These are phyloP conservation scores for Suillus occidentalis DNA, from an alignment of 768 basidiomycete species.

Conservation along the genomic window DNA sequence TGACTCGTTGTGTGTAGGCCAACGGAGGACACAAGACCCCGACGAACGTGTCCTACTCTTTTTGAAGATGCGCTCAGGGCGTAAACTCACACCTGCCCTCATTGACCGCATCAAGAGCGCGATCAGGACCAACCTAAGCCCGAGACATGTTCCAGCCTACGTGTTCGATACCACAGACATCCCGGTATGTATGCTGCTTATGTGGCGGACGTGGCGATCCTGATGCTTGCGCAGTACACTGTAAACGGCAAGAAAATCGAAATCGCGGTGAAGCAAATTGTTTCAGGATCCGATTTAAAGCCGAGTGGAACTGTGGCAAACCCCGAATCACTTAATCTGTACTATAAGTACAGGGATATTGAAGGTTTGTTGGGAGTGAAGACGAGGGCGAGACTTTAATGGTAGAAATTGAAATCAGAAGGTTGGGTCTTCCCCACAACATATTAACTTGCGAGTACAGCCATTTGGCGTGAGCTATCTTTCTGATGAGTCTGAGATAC, in stretches of 20 bases:
- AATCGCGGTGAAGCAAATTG: constrained; percentile 75
- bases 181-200: constrained; percentile 48
- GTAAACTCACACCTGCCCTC: constrained; percentile 43
- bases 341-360: constrained; percentile 61
- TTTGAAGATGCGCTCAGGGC: constrained; percentile 59
- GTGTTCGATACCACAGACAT: constrained; percentile 67
- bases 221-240: constrained; percentile 51
- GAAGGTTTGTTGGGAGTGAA: constrained; percentile 29
- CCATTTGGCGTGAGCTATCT: not conserved
- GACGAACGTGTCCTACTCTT: constrained; percentile 80
- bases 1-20: constrained; percentile 75
- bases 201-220: not conserved
- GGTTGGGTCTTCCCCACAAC: not conserved
- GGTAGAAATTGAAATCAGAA: not conserved
- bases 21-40: constrained; percentile 56
- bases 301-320: constrained; percentile 79
- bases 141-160: constrained; percentile 73
- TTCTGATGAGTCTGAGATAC: not conserved
- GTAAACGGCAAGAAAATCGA: constrained; percentile 80
- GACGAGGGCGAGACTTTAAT: constrained; percentile 19
- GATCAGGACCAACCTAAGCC: constrained; percentile 60
- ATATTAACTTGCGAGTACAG: not conserved
- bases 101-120: constrained; percentile 50
- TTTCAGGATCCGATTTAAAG: constrained; percentile 62
- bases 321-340: constrained; percentile 62